Evolutionary conservation across 371 early-diverging fungal species (phyloP).

Genomic region (Mucor irregularis): DNA sequence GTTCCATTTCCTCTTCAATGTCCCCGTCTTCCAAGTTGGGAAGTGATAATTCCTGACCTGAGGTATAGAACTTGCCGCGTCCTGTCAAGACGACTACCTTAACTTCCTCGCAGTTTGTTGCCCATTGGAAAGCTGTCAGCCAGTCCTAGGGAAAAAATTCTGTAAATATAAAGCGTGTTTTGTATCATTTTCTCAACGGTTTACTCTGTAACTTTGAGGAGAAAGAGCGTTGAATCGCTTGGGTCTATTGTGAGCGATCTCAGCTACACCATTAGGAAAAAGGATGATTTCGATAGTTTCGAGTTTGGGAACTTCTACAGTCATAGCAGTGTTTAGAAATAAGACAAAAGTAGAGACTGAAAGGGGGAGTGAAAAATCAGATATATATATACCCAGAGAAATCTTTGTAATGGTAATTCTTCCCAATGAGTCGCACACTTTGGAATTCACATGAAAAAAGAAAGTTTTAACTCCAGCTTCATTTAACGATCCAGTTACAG

Average conservation of each 20-base stretch:
- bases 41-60: slow-evolving; percentile 63
- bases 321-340: background rate
- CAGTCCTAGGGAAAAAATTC: slow-evolving; percentile 46
- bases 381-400: too few species aligned
- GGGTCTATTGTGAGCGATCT: slow-evolving; percentile 72
- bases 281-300: slow-evolving; percentile 54
- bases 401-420: too few species aligned
- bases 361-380: background rate
- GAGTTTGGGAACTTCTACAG: slow-evolving; percentile 36
- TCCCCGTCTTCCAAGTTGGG: slow-evolving; percentile 33
- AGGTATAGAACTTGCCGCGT: slow-evolving; percentile 66
- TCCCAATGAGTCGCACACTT: too few species aligned
- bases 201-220: slow-evolving; percentile 57
- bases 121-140: slow-evolving; percentile 60
- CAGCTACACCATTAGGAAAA: slow-evolving; percentile 59
- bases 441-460: too few species aligned
- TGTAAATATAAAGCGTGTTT: background rate
- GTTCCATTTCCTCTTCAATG: slow-evolving; percentile 27
- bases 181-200: background rate
- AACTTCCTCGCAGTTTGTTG: slow-evolving; percentile 47
- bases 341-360: background rate
- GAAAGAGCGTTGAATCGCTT: slow-evolving; percentile 65
- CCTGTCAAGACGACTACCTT: slow-evolving; percentile 70
- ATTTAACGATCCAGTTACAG: too few species aligned
- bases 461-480: too few species aligned